Percentiles rank a stretch among this genome's conserved stretches.
phyloP scores from a whole-genome alignment of 371 early-diverging fungal genomes.

The Mucor mucedo region DNA sequence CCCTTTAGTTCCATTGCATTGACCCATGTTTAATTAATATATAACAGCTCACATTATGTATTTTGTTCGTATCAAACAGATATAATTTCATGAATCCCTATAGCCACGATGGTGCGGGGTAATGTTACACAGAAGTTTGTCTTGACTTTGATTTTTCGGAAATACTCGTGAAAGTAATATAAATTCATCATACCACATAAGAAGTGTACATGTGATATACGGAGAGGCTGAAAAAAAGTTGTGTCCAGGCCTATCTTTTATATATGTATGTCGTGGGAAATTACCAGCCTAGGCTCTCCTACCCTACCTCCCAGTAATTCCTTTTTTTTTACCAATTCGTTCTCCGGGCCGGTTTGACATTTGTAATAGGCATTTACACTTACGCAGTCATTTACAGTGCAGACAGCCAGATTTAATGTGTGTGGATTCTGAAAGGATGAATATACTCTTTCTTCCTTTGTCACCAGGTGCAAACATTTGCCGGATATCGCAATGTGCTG shows the following conservation, averaged over 20 bases:
- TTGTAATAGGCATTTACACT: too few relatives aligned
- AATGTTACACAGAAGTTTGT: slow-evolving; percentile 5
- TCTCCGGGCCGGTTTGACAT: too few relatives aligned
- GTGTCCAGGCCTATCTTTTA: background rate
- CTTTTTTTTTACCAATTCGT: too few relatives aligned
- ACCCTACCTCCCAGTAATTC: too few relatives aligned
- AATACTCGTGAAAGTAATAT: slow-evolving; percentile 3
- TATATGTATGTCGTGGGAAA: background rate
- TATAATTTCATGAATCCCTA: background rate
- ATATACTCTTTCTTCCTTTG: too few relatives aligned
- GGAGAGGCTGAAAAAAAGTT: background rate
- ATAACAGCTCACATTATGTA: background rate
- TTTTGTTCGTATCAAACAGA: background rate
- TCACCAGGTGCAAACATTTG: too few relatives aligned
- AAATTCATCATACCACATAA: slow-evolving; percentile 5
- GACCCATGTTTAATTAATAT: background rate
- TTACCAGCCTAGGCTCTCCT: too few relatives aligned
- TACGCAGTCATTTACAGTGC: too few relatives aligned
- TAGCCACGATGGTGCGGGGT: slow-evolving; percentile 3
- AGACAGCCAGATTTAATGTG: too few relatives aligned
- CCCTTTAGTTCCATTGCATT: background rate
- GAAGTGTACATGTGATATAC: slow-evolving; percentile 1
- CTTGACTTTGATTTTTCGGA: slow-evolving; percentile 1
- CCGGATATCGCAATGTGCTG: too few relatives aligned
- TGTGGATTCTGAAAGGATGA: too few relatives aligned